Evolutionary conservation across 305 asterid genomes (phyloP), one percentile per base, ranked within the genome.

Genomic region (Fraxinus ornus): DNA sequence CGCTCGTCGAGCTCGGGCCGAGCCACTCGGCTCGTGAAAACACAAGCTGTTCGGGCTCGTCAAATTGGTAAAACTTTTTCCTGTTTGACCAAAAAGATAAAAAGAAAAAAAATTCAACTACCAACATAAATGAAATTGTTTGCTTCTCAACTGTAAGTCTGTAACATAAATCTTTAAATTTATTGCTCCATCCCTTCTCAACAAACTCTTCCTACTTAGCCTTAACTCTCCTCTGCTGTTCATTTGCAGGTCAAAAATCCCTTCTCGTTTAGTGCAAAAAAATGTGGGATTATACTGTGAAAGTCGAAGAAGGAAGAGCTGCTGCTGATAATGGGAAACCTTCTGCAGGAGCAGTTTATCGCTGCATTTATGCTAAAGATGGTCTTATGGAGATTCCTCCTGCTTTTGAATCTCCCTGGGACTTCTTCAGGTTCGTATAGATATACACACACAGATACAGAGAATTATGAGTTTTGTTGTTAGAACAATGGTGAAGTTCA

Each of bases 341-440:
- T 0, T 87, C 99, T 15, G 97, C 92, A 8, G 97, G 98, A 75
- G 93, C 97, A 15, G 98, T 90, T 44, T 95, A 89, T 78, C 84
- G 99, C 64, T 85, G 88, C 88, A 84, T 91, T 80, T 94, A 91
- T 78, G 93, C 98, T 13, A 90, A 93, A 83, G 89, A 94, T 81
- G 97, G 89, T 3, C 90, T 94, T 28, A 47, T 91, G 91, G 94
- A 92, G 66, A 13, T 89, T 24, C 97, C 97, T 13, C 13, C 83
- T 2, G 79, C 41, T 4, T 15, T 91, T 28, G 85, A 91, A 8
- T 94, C 97, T 72, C 98, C 97, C 6, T 95, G 98, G 98, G 91
- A 95, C 0, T 94, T 95, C 75, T 95, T 95, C 93, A 92, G 98
- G 99, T 93, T n/a, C 64, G 64, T n/a, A 55, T n/a, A 55, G 24